Percentiles rank a stretch among this genome's conserved stretches.
Evolutionary conservation across 805 yeast species (phyloP).

Genomic region (Wickerhamomyces xylosicus): DNA sequence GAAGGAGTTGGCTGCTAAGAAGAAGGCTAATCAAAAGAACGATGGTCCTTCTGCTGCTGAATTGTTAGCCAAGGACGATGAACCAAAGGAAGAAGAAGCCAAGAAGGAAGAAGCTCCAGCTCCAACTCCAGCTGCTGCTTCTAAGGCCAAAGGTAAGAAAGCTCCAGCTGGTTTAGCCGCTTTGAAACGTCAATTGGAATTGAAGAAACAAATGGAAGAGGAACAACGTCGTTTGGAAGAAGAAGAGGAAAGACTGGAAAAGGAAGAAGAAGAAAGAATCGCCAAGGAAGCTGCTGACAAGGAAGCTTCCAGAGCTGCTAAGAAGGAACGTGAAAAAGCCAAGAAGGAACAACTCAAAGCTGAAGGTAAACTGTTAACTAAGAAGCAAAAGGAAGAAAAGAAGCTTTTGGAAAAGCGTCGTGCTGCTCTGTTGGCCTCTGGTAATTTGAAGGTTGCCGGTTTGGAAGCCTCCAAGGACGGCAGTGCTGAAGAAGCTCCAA

Average conservation of each 20-base stretch:
- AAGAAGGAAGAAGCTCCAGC: conserved; percentile 16
- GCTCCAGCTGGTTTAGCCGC: conserved; percentile 89
- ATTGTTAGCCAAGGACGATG: conserved; percentile 4
- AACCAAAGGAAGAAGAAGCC: conserved; percentile 7
- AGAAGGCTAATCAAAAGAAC: no score
- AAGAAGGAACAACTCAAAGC: conserved; percentile 90
- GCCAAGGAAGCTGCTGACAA: conserved; percentile 33
- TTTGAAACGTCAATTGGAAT: conserved; percentile 78
- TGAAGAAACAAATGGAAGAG: conserved; percentile 81
- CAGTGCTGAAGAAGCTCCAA: conserved; percentile 19
- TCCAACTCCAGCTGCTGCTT: conserved; percentile 27
- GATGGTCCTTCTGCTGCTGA: conserved; percentile 11
- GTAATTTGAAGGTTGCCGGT: conserved; percentile 69
- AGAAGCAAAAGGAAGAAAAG: conserved; percentile 92
- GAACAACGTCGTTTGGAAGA: conserved; percentile 66
- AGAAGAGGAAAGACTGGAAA: conserved; percentile 49
- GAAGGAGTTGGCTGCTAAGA: conserved; percentile 81
- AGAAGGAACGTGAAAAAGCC: conserved; percentile 79
- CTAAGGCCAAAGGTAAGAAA: conserved; percentile 51
- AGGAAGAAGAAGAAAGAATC: conserved; percentile 40
- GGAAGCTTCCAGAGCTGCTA: conserved; percentile 48
- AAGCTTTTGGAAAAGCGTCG: conserved; percentile 81
- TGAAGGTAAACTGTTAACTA: conserved; percentile 89
- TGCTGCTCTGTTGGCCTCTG: conserved; percentile 67
- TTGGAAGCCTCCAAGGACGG: conserved; percentile 26